Evolutionary conservation across 108 stramenopile species (phyloP), one percentile per base, ranked within the genome.

Genomic region (Fragilaria crotonensis): DNA sequence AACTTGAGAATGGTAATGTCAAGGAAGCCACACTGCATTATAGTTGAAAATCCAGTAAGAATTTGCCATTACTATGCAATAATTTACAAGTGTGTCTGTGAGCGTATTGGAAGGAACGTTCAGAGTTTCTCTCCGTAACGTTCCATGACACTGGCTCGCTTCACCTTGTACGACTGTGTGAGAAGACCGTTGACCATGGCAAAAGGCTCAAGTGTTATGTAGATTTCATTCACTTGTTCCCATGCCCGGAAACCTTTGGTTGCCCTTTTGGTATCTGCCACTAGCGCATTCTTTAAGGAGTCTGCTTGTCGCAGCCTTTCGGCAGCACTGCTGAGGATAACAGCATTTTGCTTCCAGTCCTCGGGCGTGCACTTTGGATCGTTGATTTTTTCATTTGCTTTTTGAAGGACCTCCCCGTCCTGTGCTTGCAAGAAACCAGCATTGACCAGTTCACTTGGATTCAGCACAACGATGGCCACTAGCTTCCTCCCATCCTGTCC

Each of bases 81-180:
- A 17, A 17, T 17, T 14, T 44, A 17, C 14, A 44, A 17, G 17
- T 14, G 9, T 44, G 41, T 17, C 41, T 44, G 14, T 21, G n/a
- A 50, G 20, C 20, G 3, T 51, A 49, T 9, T 51, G 33, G 33
- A 67, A 28, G 77, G 61, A 33, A n/a, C n/a, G n/a, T n/a, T n/a
- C n/a, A n/a, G n/a, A 96, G 60, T 46, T 90, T 88, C 57, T 72
- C 62, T 26, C 70, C 60, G 62, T 95, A 95, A 30, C 84, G 66
- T 29, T 80, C 77, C 23, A 60, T 51, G 20, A 97, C 96, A 41
- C 80, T 69, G 58, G 87, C 79, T 63, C 96, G 74, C 67, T 95
- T 97, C 5, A 95, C 84, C 60, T 97, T 97, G 78, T 92, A 94
- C 45, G 89, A 93, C 55, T 95, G 95, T 14, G 95, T 97, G 59